Evolutionary conservation across 2,329 filamentous ascomycete species (phyloP).

Genomic region (Colletotrichum sojae): DNA sequence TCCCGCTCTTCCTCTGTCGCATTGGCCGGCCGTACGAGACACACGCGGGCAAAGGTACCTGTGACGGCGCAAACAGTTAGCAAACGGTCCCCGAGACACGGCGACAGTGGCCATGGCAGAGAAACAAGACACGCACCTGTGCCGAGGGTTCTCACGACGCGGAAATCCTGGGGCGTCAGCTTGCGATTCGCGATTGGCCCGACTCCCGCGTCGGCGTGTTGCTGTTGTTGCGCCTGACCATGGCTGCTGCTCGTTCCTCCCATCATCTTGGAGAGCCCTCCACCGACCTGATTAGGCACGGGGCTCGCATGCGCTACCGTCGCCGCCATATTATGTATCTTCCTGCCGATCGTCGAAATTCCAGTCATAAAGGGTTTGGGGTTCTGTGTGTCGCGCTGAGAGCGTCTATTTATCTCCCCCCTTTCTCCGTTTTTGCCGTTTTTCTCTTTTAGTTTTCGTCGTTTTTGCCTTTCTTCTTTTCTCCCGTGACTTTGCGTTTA

Average conservation of each 20-base stretch:
- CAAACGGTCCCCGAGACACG: constrained; percentile 28
- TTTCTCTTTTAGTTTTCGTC: too few relatives aligned
- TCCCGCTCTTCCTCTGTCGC: constrained; percentile 66
- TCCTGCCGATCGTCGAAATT: constrained; percentile 32
- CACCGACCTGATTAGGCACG: constrained; percentile 35
- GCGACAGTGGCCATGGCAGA: constrained; percentile 19
- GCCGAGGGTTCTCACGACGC: constrained; percentile 81
- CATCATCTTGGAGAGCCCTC: constrained; percentile 40
- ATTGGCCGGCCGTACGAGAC: constrained; percentile 78
- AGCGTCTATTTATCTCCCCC: neutral
- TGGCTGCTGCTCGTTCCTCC: constrained; percentile 17
- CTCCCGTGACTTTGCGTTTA: constrained; percentile 14
- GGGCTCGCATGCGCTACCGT: constrained; percentile 37
- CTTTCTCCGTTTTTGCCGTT: too few relatives aligned
- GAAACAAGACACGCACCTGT: constrained; percentile 68
- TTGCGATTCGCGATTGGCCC: constrained; percentile 41
- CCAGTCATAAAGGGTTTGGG: constrained; percentile 32
- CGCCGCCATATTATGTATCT: constrained; percentile 40
- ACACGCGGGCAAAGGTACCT: constrained; percentile 88
- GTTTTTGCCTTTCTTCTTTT: neutral
- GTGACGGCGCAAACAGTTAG: constrained; percentile 39
- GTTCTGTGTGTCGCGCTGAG: neutral
- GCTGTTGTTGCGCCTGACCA: constrained; percentile 24
- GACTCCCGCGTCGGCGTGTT: constrained; percentile 34
- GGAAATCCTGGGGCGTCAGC: constrained; percentile 72